Conservation (phyloP, 2,329 filamentous ascomycete species). For the Chalara sp. region DNA sequence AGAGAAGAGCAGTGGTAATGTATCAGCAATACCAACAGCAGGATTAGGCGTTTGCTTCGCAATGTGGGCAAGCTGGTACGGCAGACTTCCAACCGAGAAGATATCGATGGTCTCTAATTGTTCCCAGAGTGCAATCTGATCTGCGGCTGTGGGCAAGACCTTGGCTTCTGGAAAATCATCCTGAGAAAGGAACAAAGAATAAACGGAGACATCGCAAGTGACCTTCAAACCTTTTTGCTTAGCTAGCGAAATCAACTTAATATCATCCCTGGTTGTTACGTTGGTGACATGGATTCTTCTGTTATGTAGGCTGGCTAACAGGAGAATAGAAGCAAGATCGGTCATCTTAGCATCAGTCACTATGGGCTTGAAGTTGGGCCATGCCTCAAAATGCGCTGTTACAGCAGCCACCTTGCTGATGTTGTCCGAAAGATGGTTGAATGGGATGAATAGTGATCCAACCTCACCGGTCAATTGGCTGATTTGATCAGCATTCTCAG, state of each 20-base stretch:
- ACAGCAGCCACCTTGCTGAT: slow-evolving; percentile 79
- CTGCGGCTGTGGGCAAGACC: slow-evolving; percentile 58
- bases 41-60: slow-evolving; percentile 47
- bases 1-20: slow-evolving; percentile 67
- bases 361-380: slow-evolving; percentile 73
- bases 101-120: slow-evolving; percentile 68
- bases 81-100: slow-evolving; percentile 72
- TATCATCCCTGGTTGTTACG: slow-evolving; percentile 76
- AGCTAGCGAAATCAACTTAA: slow-evolving; percentile 67
- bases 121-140: slow-evolving; percentile 70
- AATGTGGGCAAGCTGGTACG: slow-evolving; percentile 63
- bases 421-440: slow-evolving; percentile 72
- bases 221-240: slow-evolving; percentile 78
- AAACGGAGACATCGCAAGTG: slow-evolving; percentile 77
- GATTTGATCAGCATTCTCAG: slow-evolving; percentile 67
- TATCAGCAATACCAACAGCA: slow-evolving; percentile 63
- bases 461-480: slow-evolving; percentile 66
- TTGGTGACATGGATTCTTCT: slow-evolving; percentile 75
- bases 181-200: slow-evolving; percentile 68
- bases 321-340: slow-evolving; percentile 71
- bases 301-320: slow-evolving; percentile 71
- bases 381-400: slow-evolving; percentile 70
- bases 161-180: slow-evolving; percentile 62
- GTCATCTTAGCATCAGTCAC: slow-evolving; percentile 76
- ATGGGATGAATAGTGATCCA: slow-evolving; percentile 75